Evolutionary conservation across 164 flowering plant species (phyloP).

Genomic region (Liriodendron chinense): DNA sequence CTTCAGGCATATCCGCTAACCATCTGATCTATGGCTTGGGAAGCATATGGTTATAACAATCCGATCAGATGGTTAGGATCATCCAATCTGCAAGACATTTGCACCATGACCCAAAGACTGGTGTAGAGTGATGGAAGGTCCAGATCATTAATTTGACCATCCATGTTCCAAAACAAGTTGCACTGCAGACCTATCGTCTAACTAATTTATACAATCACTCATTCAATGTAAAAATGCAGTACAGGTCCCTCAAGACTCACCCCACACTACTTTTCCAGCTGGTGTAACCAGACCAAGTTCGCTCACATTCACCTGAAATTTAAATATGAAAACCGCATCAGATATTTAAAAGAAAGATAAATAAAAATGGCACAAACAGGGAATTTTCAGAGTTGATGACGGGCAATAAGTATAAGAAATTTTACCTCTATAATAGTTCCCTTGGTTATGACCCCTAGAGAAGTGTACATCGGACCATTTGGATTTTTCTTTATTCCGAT

Average conservation of each 20-base stretch:
- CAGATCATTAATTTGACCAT: no score
- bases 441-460: slow-evolving; percentile 90
- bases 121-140: no score
- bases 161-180: not conserved
- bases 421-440: slow-evolving; percentile 95
- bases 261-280: slow-evolving; percentile 98
- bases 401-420: not conserved
- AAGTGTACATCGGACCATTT: slow-evolving; percentile 91
- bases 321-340: not conserved
- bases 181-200: not conserved
- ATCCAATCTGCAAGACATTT: no score
- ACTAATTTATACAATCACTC: not conserved
- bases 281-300: slow-evolving; percentile 97
- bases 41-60: no score
- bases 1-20: no score
- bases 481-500: slow-evolving; percentile 97
- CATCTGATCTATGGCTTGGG: no score
- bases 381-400: not conserved
- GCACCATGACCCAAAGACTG: no score
- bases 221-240: not conserved
- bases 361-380: not conserved
- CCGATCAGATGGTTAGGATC: no score
- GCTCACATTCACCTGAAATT: slow-evolving; percentile 79
- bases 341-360: not conserved
- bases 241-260: slow-evolving; percentile 30